Conservation (phyloP, 2,329 filamentous ascomycete genomes). For the Ceratocystis cubensis region DNA sequence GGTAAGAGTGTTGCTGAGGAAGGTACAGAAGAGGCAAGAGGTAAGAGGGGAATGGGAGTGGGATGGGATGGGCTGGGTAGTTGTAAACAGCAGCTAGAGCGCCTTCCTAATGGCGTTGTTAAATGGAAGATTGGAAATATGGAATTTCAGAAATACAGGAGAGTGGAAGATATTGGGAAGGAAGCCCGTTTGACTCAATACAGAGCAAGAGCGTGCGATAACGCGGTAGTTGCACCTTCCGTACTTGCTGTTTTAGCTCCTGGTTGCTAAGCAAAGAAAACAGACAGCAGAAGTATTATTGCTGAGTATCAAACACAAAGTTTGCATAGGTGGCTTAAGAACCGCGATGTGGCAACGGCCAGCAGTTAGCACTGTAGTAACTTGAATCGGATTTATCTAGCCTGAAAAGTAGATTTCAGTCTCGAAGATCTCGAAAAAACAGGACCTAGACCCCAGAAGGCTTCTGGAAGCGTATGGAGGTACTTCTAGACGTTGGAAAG, state of each 20-base stretch:
- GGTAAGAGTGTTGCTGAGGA: conserved; percentile 4
- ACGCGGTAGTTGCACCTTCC: background rate
- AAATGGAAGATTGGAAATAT: background rate
- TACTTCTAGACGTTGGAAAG: conserved; percentile 1
- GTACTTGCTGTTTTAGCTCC: background rate
- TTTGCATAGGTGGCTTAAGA: background rate
- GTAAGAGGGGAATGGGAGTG: background rate
- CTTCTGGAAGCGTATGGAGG: background rate
- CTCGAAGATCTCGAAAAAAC: background rate
- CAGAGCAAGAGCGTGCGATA: background rate
- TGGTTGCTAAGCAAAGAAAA: conserved; percentile 1
- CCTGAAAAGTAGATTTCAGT: background rate
- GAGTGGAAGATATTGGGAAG: background rate
- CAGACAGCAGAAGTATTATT: background rate
- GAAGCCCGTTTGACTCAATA: background rate
- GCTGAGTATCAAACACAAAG: background rate
- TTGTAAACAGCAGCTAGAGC: conserved; percentile 2
- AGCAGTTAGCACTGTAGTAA: background rate
- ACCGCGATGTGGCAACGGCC: background rate
- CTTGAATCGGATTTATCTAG: background rate
- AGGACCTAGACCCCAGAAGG: background rate
- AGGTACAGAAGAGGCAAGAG: conserved; percentile 6
- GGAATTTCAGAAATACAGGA: background rate
- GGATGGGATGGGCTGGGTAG: background rate
- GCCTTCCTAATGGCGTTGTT: background rate